Percentiles rank a stretch among this genome's conserved stretches.
Conservation (phyloP, 768 basidiomycete species). For the Collybia sp. region DNA sequence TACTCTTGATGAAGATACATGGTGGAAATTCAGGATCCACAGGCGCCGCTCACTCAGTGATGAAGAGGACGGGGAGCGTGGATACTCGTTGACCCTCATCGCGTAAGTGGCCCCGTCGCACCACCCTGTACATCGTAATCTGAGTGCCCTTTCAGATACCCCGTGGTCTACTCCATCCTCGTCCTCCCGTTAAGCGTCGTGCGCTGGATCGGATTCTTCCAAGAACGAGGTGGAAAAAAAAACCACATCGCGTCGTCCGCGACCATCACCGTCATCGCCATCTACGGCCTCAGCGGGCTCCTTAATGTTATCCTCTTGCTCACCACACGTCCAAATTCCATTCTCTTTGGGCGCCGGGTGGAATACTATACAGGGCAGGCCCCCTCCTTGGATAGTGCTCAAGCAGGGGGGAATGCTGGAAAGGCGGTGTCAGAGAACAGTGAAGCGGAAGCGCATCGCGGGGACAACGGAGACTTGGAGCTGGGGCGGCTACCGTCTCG, state of each 20-base stretch:
- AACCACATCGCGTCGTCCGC: constrained; percentile 19
- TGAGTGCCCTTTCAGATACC: constrained; percentile 23
- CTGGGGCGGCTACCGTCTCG: too few relatives aligned
- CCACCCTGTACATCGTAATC: neutral
- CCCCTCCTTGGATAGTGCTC: constrained; percentile 2
- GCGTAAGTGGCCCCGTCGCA: constrained; percentile 15
- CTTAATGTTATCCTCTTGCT: constrained; percentile 35
- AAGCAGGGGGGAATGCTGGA: too few relatives aligned
- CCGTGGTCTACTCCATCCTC: constrained; percentile 28
- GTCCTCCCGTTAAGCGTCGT: constrained; percentile 34
- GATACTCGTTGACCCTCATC: constrained; percentile 20
- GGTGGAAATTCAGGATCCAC: constrained; percentile 28
- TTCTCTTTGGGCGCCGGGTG: constrained; percentile 20
- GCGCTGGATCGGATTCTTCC: constrained; percentile 31
- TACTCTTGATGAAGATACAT: constrained; percentile 18
- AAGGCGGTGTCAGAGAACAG: too few relatives aligned
- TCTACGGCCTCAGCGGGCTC: constrained; percentile 34
- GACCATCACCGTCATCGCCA: constrained; percentile 23
- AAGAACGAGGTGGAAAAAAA: constrained; percentile 7
- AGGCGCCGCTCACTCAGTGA: constrained; percentile 7
- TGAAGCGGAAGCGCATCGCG: too few relatives aligned
- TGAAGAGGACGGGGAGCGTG: constrained; percentile 10
- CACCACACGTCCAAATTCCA: constrained; percentile 26
- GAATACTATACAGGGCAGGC: constrained; percentile 5
- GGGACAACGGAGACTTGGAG: too few relatives aligned